A percentile compares a stretch with the other conserved stretches of the same genome.
Conservation (phyloP, 306 rosid genomes). For the Coriaria nepalensis region DNA sequence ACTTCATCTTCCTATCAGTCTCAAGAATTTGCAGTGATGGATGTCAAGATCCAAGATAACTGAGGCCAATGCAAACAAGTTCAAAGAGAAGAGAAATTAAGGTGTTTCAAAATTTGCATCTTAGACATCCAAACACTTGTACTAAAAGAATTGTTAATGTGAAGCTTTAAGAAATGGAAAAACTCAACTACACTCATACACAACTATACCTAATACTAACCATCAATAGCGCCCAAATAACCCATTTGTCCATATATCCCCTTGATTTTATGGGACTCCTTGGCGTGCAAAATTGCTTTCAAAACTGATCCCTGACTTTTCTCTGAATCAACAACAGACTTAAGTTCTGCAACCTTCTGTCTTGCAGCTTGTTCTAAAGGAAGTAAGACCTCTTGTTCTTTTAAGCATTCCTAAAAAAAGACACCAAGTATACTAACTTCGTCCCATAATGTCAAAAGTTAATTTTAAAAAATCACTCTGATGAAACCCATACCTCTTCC, state of each 20-base stretch:
- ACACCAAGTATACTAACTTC: slow-evolving; percentile 12
- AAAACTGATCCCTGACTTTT: slow-evolving; percentile 84
- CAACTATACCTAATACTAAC: slow-evolving; percentile 27
- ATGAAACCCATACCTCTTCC: slow-evolving; percentile 51
- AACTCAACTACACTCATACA: neutral
- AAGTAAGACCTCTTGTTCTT: slow-evolving; percentile 64
- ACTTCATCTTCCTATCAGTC: neutral
- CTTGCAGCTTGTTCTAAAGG: slow-evolving; percentile 92
- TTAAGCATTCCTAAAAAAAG: slow-evolving; percentile 45
- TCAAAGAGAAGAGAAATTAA: no score
- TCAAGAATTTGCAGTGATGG: neutral
- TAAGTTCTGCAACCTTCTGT: slow-evolving; percentile 90
- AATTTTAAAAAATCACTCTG: neutral
- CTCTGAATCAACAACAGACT: slow-evolving; percentile 75
- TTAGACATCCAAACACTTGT: neutral
- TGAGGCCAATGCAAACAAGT: neutral
- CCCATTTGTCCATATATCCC: slow-evolving; percentile 99
- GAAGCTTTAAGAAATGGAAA: slow-evolving; percentile 5
- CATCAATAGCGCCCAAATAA: slow-evolving; percentile 92
- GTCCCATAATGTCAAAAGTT: slow-evolving; percentile 7
- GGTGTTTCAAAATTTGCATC: neutral
- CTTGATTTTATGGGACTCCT: slow-evolving; percentile 53
- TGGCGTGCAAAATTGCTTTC: slow-evolving; percentile 69
- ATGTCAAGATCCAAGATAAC: neutral
- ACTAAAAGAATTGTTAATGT: neutral